Conservation (phyloP, 23 red algal species). For the Agarophyton chilense region DNA sequence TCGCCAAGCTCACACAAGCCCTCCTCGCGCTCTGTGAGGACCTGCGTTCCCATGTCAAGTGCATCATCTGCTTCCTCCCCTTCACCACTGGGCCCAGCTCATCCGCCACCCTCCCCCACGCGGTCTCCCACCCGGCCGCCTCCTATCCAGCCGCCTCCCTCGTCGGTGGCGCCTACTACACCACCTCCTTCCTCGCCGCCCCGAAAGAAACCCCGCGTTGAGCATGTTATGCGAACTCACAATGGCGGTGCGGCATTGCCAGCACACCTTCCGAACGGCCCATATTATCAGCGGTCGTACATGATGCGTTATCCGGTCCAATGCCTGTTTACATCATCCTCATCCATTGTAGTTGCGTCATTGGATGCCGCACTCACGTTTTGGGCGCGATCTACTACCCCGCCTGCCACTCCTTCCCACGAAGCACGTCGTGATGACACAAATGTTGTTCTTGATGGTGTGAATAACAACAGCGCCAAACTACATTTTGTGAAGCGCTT, state of each 20-base stretch:
- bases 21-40: too few relatives aligned
- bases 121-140: too few relatives aligned
- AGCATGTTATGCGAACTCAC: not conserved
- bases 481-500: slow-evolving; percentile 52
- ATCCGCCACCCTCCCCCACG: not conserved
- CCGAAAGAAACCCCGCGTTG: not conserved
- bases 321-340: slow-evolving; percentile 8
- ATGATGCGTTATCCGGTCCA: slow-evolving; percentile 41
- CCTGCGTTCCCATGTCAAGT: too few relatives aligned
- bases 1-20: not conserved
- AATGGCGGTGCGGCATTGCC: not conserved
- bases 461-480: not conserved
- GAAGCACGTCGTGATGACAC: not conserved
- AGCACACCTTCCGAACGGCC: slow-evolving; percentile 2
- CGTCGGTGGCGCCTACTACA: too few relatives aligned
- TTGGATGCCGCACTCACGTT: slow-evolving; percentile 10
- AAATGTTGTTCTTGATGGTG: not conserved
- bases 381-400: slow-evolving; percentile 7
- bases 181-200: not conserved
- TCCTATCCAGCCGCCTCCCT: too few relatives aligned
- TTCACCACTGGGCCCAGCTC: not conserved
- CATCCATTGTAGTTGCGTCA: not conserved
- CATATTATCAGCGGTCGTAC: slow-evolving; percentile 35
- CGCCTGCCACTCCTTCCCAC: not conserved
- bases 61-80: too few relatives aligned